Base-by-base conservation (phyloP, 78 protist genomes). In the slime mould (Dictyostelium discoideum) region DNA sequence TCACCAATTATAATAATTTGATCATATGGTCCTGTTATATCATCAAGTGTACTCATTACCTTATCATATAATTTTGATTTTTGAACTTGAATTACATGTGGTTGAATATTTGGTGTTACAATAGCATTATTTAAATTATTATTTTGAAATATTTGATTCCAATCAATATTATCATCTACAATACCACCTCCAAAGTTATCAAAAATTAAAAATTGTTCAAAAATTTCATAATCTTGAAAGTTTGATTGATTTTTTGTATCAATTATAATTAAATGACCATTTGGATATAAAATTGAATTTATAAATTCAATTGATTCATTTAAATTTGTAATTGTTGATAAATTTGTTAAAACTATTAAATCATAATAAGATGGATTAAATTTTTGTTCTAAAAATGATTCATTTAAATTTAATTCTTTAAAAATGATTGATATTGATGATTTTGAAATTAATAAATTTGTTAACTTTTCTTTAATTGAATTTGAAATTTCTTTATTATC, bases 351-450 rank as follows among this genome's bases (percentile, higher is more conserved):
- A 16, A 77, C 32, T 10, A 77, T 77, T 0, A 40, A 5, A 42
- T 77, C 84, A 77, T 77, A 77, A 77, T 77, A 77, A 16, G 84
- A 77, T 77, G 46, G 84, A 9, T 77, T 77, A 8, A 37, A 40
- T 9, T 40, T n/a, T 77, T 77, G 84, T 14, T 37, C 81, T 22
- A 37, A 13, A 32, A 74, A 74, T 26, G n/a, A 3, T 37, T 74
- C 46, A 22, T 74, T 16, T 74, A 74, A 74, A 32, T 74, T 32
- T 37, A 74, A 32, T 22, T 4, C 22, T 32, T 32, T 24, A 37
- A 32, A 74, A 67, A 67, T 67, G 5, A 67, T n/a, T 57, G 67
- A 57, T 14, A 57, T 3, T 3, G 2, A 18, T 16, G 67, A 57
- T 32, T 74, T 74, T 24, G 8, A 9, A 14, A 7, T 13, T 74